Evolutionary conservation across 345 rosid species (phyloP), one percentile per base, ranked within the genome.

Genomic region (Melaleuca quinquenervia): DNA sequence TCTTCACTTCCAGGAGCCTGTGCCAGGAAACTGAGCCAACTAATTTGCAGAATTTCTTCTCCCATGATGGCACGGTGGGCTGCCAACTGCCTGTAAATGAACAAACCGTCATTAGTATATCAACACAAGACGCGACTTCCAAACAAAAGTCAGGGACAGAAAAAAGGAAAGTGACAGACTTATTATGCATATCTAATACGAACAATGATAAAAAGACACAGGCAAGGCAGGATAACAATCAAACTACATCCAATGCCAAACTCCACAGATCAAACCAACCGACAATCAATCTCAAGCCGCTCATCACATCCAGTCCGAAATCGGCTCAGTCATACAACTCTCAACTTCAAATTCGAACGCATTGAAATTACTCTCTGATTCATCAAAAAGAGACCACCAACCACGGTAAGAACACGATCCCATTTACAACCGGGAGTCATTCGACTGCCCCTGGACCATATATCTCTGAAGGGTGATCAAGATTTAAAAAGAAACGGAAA

Each of bases 11-110:
- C 36, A 76, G 11, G n/a, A 87, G 50, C 86, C 82, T 87, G 51
- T 6, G 11, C 88, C 88, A 87, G 12, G 88, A 48, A 32, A 87
- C 82, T 21, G 84, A 78, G 20, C 88, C 84, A 8, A 87, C 86
- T 8, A 62, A 55, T 45, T 50, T 78, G 86, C 88, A 87, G 52
- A 84, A 87, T 36, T 80, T 18, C 86, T 87, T 87, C 80, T 87
- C 88, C 88, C 88, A 87, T 27, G 86, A 16, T 54, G 88, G 88
- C 14, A 87, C 84, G 1, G 60, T 21, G 22, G 84, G 88, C 60
- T 87, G 86, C 86, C 88, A 78, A 32, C 27, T 54, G 84, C 86
- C 88, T 87, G 62, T 21, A 50, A 24, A 21, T 21, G 24, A 54
- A 84, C 41, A 44, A 12, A 51, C 52, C 20, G 6, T 18, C 45